phyloP scores from a whole-genome alignment of 164 flowering plant genomes.

The Stephania yunnanensis region DNA sequence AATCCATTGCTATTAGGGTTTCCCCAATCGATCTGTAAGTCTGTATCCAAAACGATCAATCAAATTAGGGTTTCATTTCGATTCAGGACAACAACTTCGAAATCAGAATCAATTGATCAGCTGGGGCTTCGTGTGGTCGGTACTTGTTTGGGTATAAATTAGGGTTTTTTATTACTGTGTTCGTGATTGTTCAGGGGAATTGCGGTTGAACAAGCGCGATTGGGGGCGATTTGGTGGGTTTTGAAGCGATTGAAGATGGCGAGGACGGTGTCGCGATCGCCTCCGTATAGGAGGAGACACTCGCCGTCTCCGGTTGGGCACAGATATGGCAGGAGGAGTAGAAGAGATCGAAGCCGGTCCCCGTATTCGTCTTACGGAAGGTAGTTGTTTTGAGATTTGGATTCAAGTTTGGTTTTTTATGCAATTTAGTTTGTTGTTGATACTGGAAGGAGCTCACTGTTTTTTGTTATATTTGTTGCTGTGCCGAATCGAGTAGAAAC shows the following conservation, averaged over 20 bases:
- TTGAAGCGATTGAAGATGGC: constrained; percentile 31
- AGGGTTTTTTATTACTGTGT: neutral
- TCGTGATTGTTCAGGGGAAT: neutral
- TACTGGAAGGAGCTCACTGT: neutral
- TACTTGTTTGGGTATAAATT: neutral
- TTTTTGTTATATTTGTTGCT: neutral
- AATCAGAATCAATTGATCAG: neutral
- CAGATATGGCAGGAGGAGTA: constrained; percentile 54
- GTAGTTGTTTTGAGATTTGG: constrained; percentile 47
- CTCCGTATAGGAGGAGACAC: constrained; percentile 47
- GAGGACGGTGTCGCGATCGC: constrained; percentile 48
- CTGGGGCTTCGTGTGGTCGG: neutral
- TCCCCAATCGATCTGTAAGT: neutral
- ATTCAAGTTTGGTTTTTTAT: neutral
- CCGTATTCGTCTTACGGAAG: constrained; percentile 63
- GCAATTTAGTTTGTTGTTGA: neutral
- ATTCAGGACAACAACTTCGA: neutral
- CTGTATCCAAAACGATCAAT: neutral
- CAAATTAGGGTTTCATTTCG: neutral
- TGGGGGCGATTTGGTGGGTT: neutral
- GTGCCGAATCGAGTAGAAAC: neutral
- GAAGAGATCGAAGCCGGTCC: constrained; percentile 65
- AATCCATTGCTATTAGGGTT: neutral
- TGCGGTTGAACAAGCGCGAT: neutral
- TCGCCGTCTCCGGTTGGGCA: constrained; percentile 53